Conservation (phyloP, 176 grass and related monocot species). For the Leersia perrieri region DNA sequence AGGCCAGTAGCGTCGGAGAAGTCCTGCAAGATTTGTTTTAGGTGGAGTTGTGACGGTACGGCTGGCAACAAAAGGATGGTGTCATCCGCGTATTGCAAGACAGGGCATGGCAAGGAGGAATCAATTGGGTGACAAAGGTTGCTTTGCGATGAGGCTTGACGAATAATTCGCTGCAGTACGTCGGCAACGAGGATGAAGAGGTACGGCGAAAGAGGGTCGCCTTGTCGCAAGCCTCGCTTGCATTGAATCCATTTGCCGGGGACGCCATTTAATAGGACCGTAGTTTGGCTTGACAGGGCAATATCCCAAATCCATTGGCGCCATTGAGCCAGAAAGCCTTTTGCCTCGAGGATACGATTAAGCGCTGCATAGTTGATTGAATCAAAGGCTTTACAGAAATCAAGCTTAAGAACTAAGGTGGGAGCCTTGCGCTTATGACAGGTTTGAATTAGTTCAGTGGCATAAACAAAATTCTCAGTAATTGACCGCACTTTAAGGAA, state of each 20-base stretch:
- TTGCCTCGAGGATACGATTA: fast-evolving
- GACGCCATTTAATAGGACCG: not conserved
- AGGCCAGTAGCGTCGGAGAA: not conserved
- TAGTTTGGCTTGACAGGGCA: not conserved
- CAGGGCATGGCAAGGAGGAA: not conserved
- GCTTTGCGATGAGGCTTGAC: fast-evolving
- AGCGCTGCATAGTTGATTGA: not conserved
- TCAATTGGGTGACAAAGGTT: not conserved
- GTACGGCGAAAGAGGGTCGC: not conserved
- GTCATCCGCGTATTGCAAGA: not conserved
- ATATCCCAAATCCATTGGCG: not conserved
- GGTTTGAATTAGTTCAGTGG: not conserved
- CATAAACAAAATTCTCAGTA: not conserved
- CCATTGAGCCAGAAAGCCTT: not conserved
- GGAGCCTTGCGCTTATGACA: not conserved
- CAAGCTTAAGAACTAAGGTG: not conserved
- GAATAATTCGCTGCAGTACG: not conserved
- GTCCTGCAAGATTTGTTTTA: not conserved
- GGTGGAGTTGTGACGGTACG: fast-evolving
- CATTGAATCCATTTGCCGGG: not conserved
- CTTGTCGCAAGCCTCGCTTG: no score
- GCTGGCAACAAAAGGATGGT: not conserved
- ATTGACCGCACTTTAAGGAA: not conserved
- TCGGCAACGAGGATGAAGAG: not conserved
- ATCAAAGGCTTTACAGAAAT: not conserved